Evolutionary conservation across 2,329 filamentous ascomycete genomes (phyloP).

Genomic region (Parafenestella ontariensis): DNA sequence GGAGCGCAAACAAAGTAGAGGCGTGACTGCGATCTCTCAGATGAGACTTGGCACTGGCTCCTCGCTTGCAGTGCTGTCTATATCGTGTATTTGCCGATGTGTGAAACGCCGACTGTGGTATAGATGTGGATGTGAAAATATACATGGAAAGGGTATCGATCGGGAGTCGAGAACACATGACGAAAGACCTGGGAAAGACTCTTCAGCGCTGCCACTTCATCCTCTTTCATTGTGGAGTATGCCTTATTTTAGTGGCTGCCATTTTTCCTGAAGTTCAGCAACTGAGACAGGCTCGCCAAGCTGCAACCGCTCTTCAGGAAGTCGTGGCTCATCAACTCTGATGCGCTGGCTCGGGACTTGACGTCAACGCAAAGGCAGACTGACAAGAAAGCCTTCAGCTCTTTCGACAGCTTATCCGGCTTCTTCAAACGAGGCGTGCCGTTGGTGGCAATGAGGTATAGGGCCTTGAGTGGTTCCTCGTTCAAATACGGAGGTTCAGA

Average conservation of each 20-base stretch:
- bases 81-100: neutral
- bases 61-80: neutral
- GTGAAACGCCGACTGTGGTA: neutral
- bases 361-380: slow-evolving; percentile 98
- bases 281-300: slow-evolving; percentile 79
- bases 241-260: slow-evolving; percentile 55
- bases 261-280: slow-evolving; percentile 83
- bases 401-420: slow-evolving; percentile 96
- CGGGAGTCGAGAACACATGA: neutral
- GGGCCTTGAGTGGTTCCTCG: slow-evolving; percentile 94
- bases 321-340: slow-evolving; percentile 88
- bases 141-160: slow-evolving; percentile 1
- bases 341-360: slow-evolving; percentile 88
- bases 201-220: neutral
- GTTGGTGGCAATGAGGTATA: slow-evolving; percentile 98
- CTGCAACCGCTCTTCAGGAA: slow-evolving; percentile 93
- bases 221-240: neutral
- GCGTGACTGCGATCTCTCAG: neutral
- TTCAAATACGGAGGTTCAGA: slow-evolving; percentile 97
- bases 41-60: neutral
- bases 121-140: neutral
- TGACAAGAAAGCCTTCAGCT: slow-evolving; percentile 95
- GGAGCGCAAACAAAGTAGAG: neutral
- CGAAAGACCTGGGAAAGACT: neutral
- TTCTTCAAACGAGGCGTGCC: slow-evolving; percentile 97